phyloP scores from a whole-genome alignment of 73 alveolate species.

The Paramecium sexaurelia region DNA sequence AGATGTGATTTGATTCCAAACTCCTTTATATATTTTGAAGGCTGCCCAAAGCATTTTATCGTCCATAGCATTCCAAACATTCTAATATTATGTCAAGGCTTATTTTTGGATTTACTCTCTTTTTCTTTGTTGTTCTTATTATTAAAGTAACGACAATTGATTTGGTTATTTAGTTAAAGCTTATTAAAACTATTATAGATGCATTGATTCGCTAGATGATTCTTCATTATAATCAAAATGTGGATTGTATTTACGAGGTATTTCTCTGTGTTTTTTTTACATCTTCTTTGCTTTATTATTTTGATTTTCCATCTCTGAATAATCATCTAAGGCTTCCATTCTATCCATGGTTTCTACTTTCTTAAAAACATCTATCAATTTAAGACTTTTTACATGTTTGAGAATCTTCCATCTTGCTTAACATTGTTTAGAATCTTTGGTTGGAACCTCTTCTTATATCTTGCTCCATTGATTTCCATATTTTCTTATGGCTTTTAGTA shows the following conservation, averaged over 20 bases:
- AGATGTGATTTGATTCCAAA: background rate
- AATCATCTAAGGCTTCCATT: background rate
- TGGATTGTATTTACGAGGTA: background rate
- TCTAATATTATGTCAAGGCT: background rate
- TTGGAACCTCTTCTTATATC: background rate
- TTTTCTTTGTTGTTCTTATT: background rate
- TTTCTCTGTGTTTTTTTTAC: background rate
- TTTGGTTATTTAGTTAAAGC: background rate
- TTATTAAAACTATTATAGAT: background rate
- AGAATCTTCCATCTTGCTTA: background rate
- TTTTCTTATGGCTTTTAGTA: background rate
- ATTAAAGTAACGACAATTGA: background rate
- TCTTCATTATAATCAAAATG: conserved; percentile 8
- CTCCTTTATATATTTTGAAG: background rate
- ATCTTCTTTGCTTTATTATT: background rate
- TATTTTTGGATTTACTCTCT: background rate
- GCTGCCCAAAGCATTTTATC: background rate
- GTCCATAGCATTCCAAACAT: conserved; percentile 11
- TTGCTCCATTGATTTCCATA: conserved; percentile 1
- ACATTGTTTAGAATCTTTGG: background rate
- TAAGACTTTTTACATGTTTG: background rate
- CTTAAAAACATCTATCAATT: background rate
- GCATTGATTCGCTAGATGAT: background rate
- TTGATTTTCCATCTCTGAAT: background rate
- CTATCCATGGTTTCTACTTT: background rate